Conservation (phyloP, 306 rosid species). For the Canavalia gladiata region DNA sequence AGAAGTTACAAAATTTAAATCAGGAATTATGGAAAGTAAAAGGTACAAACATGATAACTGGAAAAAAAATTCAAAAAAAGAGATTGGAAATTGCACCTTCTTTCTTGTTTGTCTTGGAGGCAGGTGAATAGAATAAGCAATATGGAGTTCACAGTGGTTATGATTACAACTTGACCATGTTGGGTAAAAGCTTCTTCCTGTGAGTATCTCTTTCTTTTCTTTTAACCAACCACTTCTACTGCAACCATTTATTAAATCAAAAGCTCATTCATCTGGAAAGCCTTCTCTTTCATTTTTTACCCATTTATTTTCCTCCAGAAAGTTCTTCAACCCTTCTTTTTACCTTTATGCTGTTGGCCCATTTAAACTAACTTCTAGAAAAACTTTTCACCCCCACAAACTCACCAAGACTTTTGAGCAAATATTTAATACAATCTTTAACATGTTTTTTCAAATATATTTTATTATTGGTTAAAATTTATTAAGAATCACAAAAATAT, state of each 20-base stretch:
- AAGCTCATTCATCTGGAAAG: neutral
- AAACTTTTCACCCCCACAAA: neutral
- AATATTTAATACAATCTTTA: neutral
- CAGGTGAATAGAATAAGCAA: constrained; percentile 1
- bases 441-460: neutral
- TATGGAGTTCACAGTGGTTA: constrained; percentile 36
- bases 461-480: neutral
- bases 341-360: constrained; percentile 34
- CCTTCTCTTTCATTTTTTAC: constrained; percentile 2
- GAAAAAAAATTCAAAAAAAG: neutral
- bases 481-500: neutral
- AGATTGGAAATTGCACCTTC: constrained; percentile 53
- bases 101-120: neutral
- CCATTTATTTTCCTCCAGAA: constrained; percentile 5
- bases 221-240: constrained; percentile 5
- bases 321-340: constrained; percentile 20
- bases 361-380: constrained; percentile 26
- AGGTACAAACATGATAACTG: constrained; percentile 14
- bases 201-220: constrained; percentile 12
- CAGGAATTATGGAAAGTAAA: constrained; percentile 14
- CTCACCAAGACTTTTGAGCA: neutral
- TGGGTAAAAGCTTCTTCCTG: constrained; percentile 42
- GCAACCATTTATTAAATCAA: constrained; percentile 28
- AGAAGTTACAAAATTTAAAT: neutral
- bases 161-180: constrained; percentile 37